Base-by-base conservation (phyloP, 192 early-diverging fungal species). In the Backusella tarrabulga region DNA sequence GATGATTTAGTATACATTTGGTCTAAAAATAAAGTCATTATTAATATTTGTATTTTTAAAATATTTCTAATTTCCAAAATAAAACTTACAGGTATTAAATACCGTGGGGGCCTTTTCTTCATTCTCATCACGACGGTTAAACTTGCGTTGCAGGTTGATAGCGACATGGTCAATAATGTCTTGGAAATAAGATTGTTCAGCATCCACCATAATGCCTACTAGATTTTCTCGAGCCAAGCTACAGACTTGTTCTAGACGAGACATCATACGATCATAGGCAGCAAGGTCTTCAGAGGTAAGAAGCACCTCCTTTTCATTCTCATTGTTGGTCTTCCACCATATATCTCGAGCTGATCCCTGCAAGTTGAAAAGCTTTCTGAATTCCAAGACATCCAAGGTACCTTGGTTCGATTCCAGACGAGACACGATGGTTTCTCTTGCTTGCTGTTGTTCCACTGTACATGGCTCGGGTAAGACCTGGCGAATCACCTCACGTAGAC, bases 181-280 rank as follows among this genome's bases (percentile, higher is more conserved):
- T 85, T 97, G 97, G 87, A 96, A 96, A 84, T 97, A 95, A 14
- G 92, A 87, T 83, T 96, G 95, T 82, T 99, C 97, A 68, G 97
- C 97, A 72, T 99, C 97, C 9, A 99, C 84, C 88, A 97, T 92
- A 34, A 97, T 78, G 11, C 92, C 87, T n/a, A 96, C 94, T 52
- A 89, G 81, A 23, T 82, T 79, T 38, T 83, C 75, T 17, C 81
- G 76, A 8, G 96, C 95, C 76, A 91, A 85, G n/a, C 88, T 84
- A 69, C 87, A 88, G 0, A 98, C 79, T 7, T 79, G 81, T 36
- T 93, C 88, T 19, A 97, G 77, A 35, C 94, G 90, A 21, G 74
- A 63, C 34, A 97, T 71, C 68, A 93, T 77, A 34, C 86, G 83
- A 72, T 91, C 90, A 81, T 91, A 93, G 71, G 93, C 93, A 34